These are phyloP conservation scores for Paramecium octaurelia DNA, from an alignment of 73 alveolate genomes.

Conservation along the genomic window DNA sequence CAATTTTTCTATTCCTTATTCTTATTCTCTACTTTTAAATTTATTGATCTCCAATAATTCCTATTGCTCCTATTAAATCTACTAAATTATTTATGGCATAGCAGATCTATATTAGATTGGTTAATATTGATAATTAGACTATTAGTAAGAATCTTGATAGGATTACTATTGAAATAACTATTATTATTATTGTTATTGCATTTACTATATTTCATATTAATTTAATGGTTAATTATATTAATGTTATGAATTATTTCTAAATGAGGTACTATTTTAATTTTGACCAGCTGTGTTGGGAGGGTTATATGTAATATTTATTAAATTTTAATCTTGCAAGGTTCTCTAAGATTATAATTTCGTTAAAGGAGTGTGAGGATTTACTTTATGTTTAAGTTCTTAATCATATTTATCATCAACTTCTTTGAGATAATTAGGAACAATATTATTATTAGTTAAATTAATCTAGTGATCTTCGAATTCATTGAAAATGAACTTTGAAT, in stretches of 20 bases:
- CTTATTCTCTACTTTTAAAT: neutral
- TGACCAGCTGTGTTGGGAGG: neutral
- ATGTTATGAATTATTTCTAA: neutral
- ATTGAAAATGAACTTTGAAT: neutral
- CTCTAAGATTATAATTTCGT: neutral
- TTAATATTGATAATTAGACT: neutral
- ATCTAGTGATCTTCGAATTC: conserved; percentile 13
- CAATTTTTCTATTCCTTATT: neutral
- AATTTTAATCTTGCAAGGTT: neutral
- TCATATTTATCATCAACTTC: conserved; percentile 47
- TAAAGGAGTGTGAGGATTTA: neutral
- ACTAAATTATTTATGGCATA: neutral
- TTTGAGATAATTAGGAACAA: conserved; percentile 17
- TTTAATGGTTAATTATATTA: neutral
- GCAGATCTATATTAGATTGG: neutral
- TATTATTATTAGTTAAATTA: conserved; percentile 36
- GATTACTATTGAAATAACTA: neutral
- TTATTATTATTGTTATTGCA: neutral
- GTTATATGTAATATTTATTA: neutral
- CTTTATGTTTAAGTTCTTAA: neutral
- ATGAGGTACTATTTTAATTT: neutral
- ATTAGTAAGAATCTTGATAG: neutral
- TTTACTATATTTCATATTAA: neutral
- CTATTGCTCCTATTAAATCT: neutral
- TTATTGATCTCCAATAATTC: neutral